These are phyloP conservation scores for Rosa rugosa DNA, from an alignment of 306 rosid species.

Conservation along the genomic window DNA sequence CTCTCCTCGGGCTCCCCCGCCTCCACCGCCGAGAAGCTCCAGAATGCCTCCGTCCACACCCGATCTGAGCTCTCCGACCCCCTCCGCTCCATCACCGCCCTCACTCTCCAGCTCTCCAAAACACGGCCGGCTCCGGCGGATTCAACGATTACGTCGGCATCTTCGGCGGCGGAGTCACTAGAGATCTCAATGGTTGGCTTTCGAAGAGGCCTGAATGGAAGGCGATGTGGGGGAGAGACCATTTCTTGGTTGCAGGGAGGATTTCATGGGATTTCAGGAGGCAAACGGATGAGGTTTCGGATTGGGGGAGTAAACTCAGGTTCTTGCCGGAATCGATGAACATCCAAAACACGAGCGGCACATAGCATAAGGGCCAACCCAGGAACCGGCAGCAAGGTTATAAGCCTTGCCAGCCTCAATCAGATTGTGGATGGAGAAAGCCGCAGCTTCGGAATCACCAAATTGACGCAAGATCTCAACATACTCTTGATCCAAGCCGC, in stretches of 20 bases:
- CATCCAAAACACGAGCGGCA: constrained; percentile 92
- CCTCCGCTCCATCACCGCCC: no score
- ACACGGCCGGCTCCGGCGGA: no score
- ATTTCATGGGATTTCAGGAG: constrained; percentile 95
- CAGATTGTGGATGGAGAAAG: constrained; percentile 87
- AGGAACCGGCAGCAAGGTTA: constrained; percentile 88
- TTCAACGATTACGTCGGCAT: no score
- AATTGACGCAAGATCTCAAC: no score
- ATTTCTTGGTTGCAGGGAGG: constrained; percentile 78
- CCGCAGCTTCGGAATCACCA: constrained; percentile 56
- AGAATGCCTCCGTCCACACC: no score
- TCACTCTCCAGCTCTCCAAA: no score
- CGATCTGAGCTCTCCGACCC: no score
- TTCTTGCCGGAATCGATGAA: constrained; percentile 71
- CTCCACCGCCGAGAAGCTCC: no score
- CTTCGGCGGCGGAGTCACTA: no score
- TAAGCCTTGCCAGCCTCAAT: constrained; percentile 85
- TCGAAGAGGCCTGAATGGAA: constrained; percentile 54
- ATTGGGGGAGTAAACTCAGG: constrained; percentile 84
- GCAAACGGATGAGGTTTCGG: constrained; percentile 45
- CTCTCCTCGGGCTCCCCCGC: no score
- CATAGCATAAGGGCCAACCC: constrained; percentile 99
- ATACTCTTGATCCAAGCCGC: no score
- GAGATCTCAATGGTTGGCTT: constrained; percentile 54
- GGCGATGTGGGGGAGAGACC: constrained; percentile 80